Percentiles rank a stretch among this genome's conserved stretches.
Conservation (phyloP, 2,329 filamentous ascomycete genomes). For the Fusarium ambrosium region DNA sequence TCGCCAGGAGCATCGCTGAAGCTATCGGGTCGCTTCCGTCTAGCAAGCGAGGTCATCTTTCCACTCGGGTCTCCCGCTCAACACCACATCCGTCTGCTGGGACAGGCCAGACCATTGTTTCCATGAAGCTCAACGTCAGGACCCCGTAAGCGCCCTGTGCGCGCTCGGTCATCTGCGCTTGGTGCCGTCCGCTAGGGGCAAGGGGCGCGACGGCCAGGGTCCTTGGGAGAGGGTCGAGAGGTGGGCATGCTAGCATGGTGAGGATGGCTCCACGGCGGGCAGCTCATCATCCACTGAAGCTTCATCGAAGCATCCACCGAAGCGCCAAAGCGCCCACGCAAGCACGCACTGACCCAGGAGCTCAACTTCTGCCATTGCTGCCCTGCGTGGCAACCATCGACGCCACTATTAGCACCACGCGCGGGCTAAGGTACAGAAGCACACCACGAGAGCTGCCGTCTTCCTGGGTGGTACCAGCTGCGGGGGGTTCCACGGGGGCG, state of each 20-base stretch:
- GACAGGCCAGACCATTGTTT: conserved; percentile 16
- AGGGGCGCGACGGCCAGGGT: conserved; percentile 36
- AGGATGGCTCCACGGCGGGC: conserved; percentile 36
- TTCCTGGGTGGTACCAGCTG: conserved; percentile 6
- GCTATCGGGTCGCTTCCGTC: conserved; percentile 39
- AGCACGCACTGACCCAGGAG: conserved; percentile 40
- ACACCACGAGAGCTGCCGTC: conserved; percentile 27
- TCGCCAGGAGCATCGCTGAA: conserved; percentile 9
- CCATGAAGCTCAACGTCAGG: conserved; percentile 24
- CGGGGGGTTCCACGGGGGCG: conserved; percentile 8
- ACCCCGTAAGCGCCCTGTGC: conserved; percentile 45
- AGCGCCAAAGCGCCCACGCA: conserved; percentile 32
- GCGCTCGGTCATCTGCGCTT: conserved; percentile 50
- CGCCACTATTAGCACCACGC: conserved; percentile 30
- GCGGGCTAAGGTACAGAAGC: conserved; percentile 36
- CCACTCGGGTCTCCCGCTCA: conserved; percentile 11
- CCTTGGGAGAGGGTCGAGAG: conserved; percentile 28
- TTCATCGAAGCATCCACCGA: conserved; percentile 44
- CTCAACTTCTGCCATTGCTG: conserved; percentile 30
- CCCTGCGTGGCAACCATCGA: conserved; percentile 32
- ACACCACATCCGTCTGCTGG: conserved; percentile 7
- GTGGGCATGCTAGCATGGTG: conserved; percentile 3
- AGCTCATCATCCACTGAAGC: conserved; percentile 36
- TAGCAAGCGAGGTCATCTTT: conserved; percentile 14
- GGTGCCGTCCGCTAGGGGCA: conserved; percentile 43